Base-by-base conservation (phyloP, 1,284 basidiomycete species). In the Moesziomyces parantarcticus region DNA sequence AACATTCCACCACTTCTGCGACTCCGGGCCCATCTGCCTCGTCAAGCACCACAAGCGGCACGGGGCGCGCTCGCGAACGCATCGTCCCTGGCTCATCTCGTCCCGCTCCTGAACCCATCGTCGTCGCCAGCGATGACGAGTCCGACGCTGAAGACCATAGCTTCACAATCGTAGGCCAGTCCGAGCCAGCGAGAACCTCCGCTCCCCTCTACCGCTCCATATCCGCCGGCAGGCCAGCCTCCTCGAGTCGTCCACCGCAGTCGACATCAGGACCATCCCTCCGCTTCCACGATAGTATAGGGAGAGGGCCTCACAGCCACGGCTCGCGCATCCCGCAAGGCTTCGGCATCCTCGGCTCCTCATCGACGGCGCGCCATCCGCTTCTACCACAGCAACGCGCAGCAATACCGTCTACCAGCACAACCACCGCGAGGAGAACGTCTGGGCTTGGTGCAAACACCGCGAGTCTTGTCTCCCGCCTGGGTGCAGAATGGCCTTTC, bases 61-160 rank as follows among this genome's bases (percentile, higher is more conserved):
- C 21, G 11, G n/a, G 11, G 6, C 23, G 46, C 8, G 3, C 5
- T 32, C 46, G 46, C 46, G n/a, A 48, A 14, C 36, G 36, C 7
- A 39, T 39, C 36, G 14, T 39, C 7, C 36, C 36, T 18, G 36
- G 36, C 20, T 16, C 41, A 1, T 43, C 39, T 14, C 43, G 47
- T 23, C 25, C 18, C 6, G 21, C 29, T 34, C 52, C 22, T 25
- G 58, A 60, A 11, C n/a, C 62, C 21, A 71, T 71, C 44, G 45
- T 65, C 9, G 57, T 71, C 16, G 58, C 44, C 22, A 71, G 68
- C 55, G 68, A 71, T 25, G 68, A 72, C 45, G 69, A 71, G 32
- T 16, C 40, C 39, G 40, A 40, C 36, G 64, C 56, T 39, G 69
- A 63, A 16, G 59, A 67, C 45, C 42, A 47, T 26, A 62, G 63